Base-by-base conservation (phyloP, 257 asterid genomes). In the Catharanthus roseus region DNA sequence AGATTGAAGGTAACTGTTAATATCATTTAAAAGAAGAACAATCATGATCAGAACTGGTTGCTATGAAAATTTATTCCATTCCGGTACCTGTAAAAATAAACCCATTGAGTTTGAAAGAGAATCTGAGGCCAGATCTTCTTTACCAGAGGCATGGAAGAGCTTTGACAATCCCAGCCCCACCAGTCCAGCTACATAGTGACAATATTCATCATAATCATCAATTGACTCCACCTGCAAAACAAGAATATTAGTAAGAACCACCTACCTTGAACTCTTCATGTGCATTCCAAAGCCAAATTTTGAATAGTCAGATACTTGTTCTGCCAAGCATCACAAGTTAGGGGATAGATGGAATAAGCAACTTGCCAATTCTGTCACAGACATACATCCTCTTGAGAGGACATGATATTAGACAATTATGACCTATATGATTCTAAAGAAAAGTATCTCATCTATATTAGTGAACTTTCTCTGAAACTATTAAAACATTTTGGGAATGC, bases 181-280 rank as follows among this genome's bases (percentile, higher is more conserved):
- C 70, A 95, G 97, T 66, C 97, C 99, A 73, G 99, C 96, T 65
- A 89, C 99, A 77, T 89, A 91, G 84, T 95, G 99, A 74, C 99
- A 91, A 82, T 95, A 95, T 81, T 95, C 99, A 70, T 95, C 95
- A 84, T 91, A 95, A 73, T 95, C 99, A 66, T 86, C 88, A 49
- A 81, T 67, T 50, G 96, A 91, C 81, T 95, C 97, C 53, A 95
- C 97, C 99, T 95, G 85, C 64, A 80, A 74, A 79, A 72, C 75
- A 81, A 64, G 60, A 63, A 21, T 67, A n/a, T 58, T 55, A 7
- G 72, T 31, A 28, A 57, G 39, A 15, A 28, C 24, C 39, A 26
- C 21, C 28, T 19, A 38, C 15, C 31, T 51, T 5, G 0, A 5
- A 62, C 8, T 33, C 29, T 50, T 24, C 45, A 60, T 47, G 34